Evolutionary conservation across 2,329 filamentous ascomycete species (phyloP).

Genomic region (Neopestalotiopsis sp.): DNA sequence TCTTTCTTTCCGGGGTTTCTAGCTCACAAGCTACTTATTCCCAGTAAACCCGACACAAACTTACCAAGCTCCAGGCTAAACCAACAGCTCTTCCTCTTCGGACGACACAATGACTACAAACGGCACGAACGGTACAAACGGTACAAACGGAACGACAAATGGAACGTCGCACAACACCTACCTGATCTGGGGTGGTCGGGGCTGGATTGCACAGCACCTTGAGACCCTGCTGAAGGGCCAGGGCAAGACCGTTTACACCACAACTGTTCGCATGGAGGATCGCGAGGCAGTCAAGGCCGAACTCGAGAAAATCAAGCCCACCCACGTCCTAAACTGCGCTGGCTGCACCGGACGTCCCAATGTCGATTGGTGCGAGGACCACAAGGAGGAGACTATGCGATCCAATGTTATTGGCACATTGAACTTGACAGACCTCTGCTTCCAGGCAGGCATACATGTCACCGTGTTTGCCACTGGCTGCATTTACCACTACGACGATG

Average conservation of each 20-base stretch:
- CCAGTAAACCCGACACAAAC: background rate
- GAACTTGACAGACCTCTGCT: constrained; percentile 67
- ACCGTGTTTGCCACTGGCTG: constrained; percentile 73
- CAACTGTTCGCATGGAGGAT: constrained; percentile 69
- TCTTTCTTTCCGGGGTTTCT: background rate
- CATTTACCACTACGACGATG: constrained; percentile 68
- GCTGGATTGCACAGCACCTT: constrained; percentile 68
- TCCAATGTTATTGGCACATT: constrained; percentile 71
- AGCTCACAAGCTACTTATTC: background rate
- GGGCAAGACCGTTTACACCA: constrained; percentile 65
- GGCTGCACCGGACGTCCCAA: constrained; percentile 71
- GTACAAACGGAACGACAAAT: constrained; percentile 32
- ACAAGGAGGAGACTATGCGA: constrained; percentile 70
- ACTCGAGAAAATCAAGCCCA: constrained; percentile 64
- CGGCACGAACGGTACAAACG: constrained; percentile 25
- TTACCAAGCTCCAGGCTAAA: background rate
- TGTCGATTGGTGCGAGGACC: constrained; percentile 74
- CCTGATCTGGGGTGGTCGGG: constrained; percentile 69
- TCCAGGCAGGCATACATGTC: constrained; percentile 61
- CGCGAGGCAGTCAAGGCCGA: constrained; percentile 60
- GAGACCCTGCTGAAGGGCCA: constrained; percentile 61
- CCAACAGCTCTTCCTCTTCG: background rate
- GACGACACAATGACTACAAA: constrained; percentile 13
- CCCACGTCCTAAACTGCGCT: constrained; percentile 70
- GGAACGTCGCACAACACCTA: constrained; percentile 44